A percentile compares a stretch with the other conserved stretches of the same genome.
phyloP scores from a whole-genome alignment of 23 red algal genomes.

The Chondrus crispus region DNA sequence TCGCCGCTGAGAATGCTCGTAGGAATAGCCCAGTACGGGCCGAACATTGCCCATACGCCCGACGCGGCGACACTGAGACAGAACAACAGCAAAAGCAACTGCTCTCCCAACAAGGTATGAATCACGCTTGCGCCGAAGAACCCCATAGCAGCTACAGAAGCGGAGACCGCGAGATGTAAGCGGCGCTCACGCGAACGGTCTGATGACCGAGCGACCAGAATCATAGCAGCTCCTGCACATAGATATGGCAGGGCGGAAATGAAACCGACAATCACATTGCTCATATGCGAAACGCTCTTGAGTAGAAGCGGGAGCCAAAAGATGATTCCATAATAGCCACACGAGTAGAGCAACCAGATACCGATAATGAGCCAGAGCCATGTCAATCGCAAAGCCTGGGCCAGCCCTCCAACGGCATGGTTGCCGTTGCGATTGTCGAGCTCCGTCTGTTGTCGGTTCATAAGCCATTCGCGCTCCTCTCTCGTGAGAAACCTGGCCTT shows the following conservation, averaged over 20 bases:
- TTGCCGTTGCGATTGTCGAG: slow-evolving; percentile 19
- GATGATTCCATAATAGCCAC: slow-evolving; percentile 64
- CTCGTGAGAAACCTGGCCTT: slow-evolving; percentile 45
- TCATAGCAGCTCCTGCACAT: slow-evolving; percentile 32
- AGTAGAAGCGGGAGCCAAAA: slow-evolving; percentile 73
- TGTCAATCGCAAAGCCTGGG: slow-evolving; percentile 34
- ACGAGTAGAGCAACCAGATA: slow-evolving; percentile 59
- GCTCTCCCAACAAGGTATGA: slow-evolving; percentile 25
- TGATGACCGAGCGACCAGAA: slow-evolving; percentile 55
- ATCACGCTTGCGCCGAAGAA: slow-evolving; percentile 52
- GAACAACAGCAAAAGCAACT: slow-evolving; percentile 9
- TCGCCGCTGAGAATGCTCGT: slow-evolving; percentile 52
- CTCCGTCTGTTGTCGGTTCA: slow-evolving; percentile 46
- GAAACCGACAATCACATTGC: slow-evolving; percentile 46
- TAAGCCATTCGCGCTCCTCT: slow-evolving; percentile 46
- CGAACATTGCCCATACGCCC: slow-evolving; percentile 63
- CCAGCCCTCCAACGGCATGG: slow-evolving; percentile 33
- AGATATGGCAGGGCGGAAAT: slow-evolving; percentile 52
- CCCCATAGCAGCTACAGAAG: slow-evolving; percentile 45
- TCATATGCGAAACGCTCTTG: slow-evolving; percentile 40
- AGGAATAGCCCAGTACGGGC: slow-evolving; percentile 64
- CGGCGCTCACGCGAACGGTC: slow-evolving; percentile 43
- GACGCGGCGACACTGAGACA: slow-evolving; percentile 50
- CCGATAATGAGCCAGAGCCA: slow-evolving; percentile 60
- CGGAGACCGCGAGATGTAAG: slow-evolving; percentile 48